These are phyloP conservation scores for Choiromyces venosus DNA, from an alignment of 495 filamentous ascomycete genomes.

Conservation along the genomic window DNA sequence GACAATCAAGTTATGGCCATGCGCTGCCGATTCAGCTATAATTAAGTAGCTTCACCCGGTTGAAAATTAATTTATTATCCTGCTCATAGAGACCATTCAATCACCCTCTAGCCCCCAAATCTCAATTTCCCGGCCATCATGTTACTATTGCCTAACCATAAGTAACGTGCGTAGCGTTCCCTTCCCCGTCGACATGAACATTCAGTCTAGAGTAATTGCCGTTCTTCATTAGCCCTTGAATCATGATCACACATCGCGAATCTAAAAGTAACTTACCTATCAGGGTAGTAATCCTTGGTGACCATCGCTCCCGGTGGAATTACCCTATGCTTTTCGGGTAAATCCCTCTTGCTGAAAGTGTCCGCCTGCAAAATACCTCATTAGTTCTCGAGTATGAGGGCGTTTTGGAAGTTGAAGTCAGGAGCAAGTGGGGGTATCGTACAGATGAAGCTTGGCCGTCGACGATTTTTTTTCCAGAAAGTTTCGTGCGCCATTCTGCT, in stretches of 20 bases:
- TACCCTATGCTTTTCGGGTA: constrained; percentile 32
- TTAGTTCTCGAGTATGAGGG: not conserved
- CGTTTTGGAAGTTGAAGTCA: not conserved
- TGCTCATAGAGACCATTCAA: not conserved
- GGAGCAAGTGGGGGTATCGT: not conserved
- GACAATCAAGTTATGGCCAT: not conserved
- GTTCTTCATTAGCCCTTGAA: not conserved
- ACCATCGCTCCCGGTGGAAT: constrained; percentile 18
- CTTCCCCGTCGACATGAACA: constrained; percentile 33
- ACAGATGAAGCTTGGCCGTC: constrained; percentile 15
- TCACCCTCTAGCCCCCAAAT: not conserved
- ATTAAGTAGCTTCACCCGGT: not conserved
- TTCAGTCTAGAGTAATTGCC: constrained; percentile 25
- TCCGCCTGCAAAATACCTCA: not conserved
- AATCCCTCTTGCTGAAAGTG: constrained; percentile 29
- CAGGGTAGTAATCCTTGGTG: constrained; percentile 25
- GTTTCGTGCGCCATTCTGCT: constrained; percentile 25
- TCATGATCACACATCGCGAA: no score
- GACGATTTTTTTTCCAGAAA: constrained; percentile 27
- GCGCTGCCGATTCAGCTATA: not conserved
- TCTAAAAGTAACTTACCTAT: constrained; percentile 21
- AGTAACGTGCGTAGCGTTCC: constrained; percentile 27
- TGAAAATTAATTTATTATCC: not conserved
- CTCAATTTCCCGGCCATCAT: not conserved
- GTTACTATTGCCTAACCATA: constrained; percentile 4